These are phyloP conservation scores for Chondrostereum purpureum DNA, from an alignment of 1,284 basidiomycete genomes.

Conservation along the genomic window DNA sequence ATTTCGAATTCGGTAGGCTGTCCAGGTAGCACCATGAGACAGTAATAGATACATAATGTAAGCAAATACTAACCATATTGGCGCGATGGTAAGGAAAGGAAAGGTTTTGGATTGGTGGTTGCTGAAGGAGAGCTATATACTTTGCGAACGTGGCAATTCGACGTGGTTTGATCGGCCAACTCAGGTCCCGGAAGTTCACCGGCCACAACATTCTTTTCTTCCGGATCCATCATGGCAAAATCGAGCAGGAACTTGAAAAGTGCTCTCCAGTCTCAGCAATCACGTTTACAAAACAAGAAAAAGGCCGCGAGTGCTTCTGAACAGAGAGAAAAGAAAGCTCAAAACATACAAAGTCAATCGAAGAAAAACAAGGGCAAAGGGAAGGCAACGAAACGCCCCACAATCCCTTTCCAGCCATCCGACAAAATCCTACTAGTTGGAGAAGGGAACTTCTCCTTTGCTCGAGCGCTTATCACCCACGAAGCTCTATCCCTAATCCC, in stretches of 20 bases:
- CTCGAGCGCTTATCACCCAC: constrained; percentile 56
- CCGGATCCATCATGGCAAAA: constrained; percentile 34
- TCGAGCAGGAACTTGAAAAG: constrained; percentile 55
- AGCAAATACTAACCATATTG: constrained; percentile 2
- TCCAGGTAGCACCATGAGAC: too few relatives aligned
- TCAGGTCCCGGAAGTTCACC: constrained; percentile 2
- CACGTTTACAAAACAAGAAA: constrained; percentile 50
- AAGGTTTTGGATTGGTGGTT: not conserved
- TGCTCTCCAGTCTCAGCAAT: constrained; percentile 61
- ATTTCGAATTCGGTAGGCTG: constrained; percentile 73
- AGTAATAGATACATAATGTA: too few relatives aligned
- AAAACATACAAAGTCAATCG: constrained; percentile 44
- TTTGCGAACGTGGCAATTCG: not conserved
- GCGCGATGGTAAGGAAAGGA: not conserved
- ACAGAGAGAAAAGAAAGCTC: constrained; percentile 49
- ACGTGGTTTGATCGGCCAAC: not conserved
- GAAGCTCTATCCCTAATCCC: constrained; percentile 55
- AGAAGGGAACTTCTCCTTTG: constrained; percentile 96
- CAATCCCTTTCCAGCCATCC: constrained; percentile 67
- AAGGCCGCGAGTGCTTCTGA: constrained; percentile 31
- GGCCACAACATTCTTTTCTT: not conserved
- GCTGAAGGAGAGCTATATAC: not conserved
- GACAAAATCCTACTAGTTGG: constrained; percentile 87
- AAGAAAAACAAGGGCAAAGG: constrained; percentile 24
- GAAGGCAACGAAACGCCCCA: constrained; percentile 28